Conservation (phyloP, 2,329 filamentous ascomycete genomes). For the Colletotrichum horii region DNA sequence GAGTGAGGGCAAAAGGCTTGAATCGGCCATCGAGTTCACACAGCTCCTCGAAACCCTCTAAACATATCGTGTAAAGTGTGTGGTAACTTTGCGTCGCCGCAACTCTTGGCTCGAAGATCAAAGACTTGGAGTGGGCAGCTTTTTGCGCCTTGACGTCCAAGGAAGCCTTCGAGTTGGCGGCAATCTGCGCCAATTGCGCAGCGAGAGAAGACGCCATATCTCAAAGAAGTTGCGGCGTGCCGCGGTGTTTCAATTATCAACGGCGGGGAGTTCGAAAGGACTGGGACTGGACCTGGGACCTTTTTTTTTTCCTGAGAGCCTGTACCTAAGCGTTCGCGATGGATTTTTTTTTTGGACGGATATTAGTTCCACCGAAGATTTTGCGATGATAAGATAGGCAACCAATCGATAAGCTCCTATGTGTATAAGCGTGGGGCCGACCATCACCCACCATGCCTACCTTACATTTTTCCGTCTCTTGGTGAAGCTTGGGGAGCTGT, state of each 20-base stretch:
- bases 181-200: constrained; percentile 92
- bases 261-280: constrained; percentile 16
- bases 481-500: background rate
- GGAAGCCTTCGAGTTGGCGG: constrained; percentile 86
- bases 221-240: constrained; percentile 21
- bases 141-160: constrained; percentile 94
- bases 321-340: constrained; percentile 26
- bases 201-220: constrained; percentile 85
- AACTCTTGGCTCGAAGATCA: constrained; percentile 88
- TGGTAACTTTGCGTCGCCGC: constrained; percentile 91
- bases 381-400: constrained; percentile 24
- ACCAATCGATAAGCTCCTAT: constrained; percentile 20
- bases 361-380: constrained; percentile 26
- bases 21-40: constrained; percentile 88
- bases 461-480: background rate
- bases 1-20: constrained; percentile 70
- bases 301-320: background rate
- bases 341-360: constrained; percentile 28
- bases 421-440: constrained; percentile 4
- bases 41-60: constrained; percentile 89
- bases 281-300: background rate
- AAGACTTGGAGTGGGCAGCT: constrained; percentile 87
- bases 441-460: background rate
- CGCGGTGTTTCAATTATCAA: constrained; percentile 17
- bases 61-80: constrained; percentile 83